Percentiles rank a stretch among this genome's conserved stretches.
Evolutionary conservation across 768 basidiomycete species (phyloP).

Genomic region (Dentipellis fragilis): DNA sequence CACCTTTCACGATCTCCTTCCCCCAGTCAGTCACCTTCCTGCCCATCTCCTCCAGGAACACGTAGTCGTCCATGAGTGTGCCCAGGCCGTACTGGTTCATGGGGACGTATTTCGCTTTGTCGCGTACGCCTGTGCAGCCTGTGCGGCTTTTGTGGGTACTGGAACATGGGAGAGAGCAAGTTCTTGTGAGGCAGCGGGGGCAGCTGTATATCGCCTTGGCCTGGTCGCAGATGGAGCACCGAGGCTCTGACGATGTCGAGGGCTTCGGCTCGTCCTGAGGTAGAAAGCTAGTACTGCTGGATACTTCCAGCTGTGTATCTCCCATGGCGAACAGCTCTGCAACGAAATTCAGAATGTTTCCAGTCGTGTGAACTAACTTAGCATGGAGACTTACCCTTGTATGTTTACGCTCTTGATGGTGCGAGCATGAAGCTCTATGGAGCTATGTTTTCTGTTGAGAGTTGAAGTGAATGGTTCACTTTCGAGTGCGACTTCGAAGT

Average conservation of each 20-base stretch:
- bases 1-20: conserved; percentile 52
- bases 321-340: too few relatives aligned
- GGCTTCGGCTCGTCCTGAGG: not conserved
- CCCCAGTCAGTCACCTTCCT: conserved; percentile 71
- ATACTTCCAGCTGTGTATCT: too few relatives aligned
- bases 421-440: too few relatives aligned
- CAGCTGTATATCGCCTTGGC: conserved; percentile 58
- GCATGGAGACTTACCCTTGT: too few relatives aligned
- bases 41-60: conserved; percentile 75
- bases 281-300: too few relatives aligned
- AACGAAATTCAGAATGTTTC: too few relatives aligned
- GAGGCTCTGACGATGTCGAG: conserved; percentile 10
- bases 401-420: too few relatives aligned
- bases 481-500: too few relatives aligned
- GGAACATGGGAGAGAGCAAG: conserved; percentile 68
- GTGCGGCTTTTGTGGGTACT: conserved; percentile 50
- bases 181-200: conserved; percentile 60
- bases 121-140: conserved; percentile 61
- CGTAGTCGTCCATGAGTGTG: conserved; percentile 83
- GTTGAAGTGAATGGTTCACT: too few relatives aligned
- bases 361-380: too few relatives aligned
- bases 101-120: conserved; percentile 64
- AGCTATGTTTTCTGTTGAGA: too few relatives aligned
- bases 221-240: conserved; percentile 6
- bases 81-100: conserved; percentile 84